A percentile compares a stretch with the other conserved stretches of the same genome.
Conservation (phyloP, 352 stramenopile genomes). For the Globisporangium solare region DNA sequence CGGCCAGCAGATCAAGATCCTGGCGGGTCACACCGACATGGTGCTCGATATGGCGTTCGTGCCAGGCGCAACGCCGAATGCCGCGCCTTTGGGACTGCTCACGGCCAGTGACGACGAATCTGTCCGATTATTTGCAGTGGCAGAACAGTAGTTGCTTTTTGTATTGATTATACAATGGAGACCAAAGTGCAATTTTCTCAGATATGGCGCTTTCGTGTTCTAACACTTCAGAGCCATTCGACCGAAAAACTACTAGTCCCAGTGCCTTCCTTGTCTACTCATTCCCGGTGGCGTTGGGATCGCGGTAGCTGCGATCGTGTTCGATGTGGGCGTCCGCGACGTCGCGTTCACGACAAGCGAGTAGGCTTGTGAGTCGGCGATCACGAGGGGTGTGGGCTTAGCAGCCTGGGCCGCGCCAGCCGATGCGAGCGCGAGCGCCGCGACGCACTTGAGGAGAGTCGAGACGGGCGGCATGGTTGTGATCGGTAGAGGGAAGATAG, state of each 20-base stretch:
- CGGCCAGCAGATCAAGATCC: constrained; percentile 65
- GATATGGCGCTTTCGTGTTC: too few relatives aligned
- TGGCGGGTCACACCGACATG: constrained; percentile 90
- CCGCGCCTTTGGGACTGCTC: constrained; percentile 50
- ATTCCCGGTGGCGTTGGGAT: too few relatives aligned
- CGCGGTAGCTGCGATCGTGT: constrained; percentile 10
- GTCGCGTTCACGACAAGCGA: constrained; percentile 23
- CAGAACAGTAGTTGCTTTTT: constrained; percentile 11
- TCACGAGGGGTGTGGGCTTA: constrained; percentile 12
- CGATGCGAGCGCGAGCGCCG: background rate
- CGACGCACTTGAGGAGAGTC: constrained; percentile 1
- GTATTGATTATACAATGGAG: too few relatives aligned
- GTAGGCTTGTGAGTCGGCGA: constrained; percentile 18
- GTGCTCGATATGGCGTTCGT: constrained; percentile 88
- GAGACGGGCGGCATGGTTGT: background rate
- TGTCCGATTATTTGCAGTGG: constrained; percentile 63
- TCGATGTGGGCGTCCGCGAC: constrained; percentile 8
- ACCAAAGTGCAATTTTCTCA: too few relatives aligned
- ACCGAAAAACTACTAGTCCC: too few relatives aligned
- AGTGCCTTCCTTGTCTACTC: too few relatives aligned
- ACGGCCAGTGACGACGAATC: constrained; percentile 81
- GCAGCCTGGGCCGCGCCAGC: background rate
- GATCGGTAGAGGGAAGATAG: background rate
- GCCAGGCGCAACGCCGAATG: constrained; percentile 28
- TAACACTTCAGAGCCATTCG: too few relatives aligned